Conservation (phyloP, 2,329 filamentous ascomycete species). For the Aspergillus amoenus region DNA sequence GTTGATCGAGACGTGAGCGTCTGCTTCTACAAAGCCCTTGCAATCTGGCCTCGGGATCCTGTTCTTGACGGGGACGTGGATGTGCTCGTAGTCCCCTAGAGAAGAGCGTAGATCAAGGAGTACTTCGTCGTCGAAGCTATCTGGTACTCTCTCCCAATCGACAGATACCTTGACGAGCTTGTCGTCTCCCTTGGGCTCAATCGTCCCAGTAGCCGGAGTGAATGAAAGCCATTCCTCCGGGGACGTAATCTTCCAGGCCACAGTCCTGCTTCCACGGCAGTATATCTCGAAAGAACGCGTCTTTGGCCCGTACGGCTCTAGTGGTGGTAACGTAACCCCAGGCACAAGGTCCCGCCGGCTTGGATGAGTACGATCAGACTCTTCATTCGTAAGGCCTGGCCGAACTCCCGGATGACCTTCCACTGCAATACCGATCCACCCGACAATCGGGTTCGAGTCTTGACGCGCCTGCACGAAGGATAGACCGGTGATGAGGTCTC, state of each 20-base stretch:
- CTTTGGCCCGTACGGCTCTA: slow-evolving; percentile 58
- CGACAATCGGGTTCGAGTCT: not conserved
- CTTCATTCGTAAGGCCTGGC: not conserved
- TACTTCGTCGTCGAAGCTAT: slow-evolving; percentile 15
- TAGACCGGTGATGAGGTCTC: not conserved
- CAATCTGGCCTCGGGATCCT: slow-evolving; percentile 53
- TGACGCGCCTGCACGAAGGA: not conserved
- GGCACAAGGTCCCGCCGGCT: slow-evolving; percentile 53
- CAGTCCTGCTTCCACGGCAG: slow-evolving; percentile 48
- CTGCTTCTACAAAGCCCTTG: slow-evolving; percentile 63
- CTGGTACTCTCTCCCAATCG: slow-evolving; percentile 54
- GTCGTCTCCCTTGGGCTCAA: slow-evolving; percentile 49
- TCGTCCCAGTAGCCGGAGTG: slow-evolving; percentile 50
- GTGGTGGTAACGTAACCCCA: slow-evolving; percentile 55
- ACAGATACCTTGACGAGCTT: slow-evolving; percentile 55
- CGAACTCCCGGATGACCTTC: not conserved
- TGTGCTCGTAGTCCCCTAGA: slow-evolving; percentile 27
- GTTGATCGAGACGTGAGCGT: slow-evolving; percentile 44
- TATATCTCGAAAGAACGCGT: slow-evolving; percentile 65
- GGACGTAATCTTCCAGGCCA: slow-evolving; percentile 27
- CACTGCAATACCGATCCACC: not conserved
- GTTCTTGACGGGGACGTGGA: slow-evolving; percentile 58
- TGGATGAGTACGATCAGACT: slow-evolving; percentile 59
- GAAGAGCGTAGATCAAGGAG: slow-evolving; percentile 25
- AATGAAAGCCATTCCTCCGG: slow-evolving; percentile 49